A percentile compares a stretch with the other conserved stretches of the same genome.
These are phyloP conservation scores for Penicillium digitatum DNA, from an alignment of 2,329 filamentous ascomycete genomes.

Conservation along the genomic window DNA sequence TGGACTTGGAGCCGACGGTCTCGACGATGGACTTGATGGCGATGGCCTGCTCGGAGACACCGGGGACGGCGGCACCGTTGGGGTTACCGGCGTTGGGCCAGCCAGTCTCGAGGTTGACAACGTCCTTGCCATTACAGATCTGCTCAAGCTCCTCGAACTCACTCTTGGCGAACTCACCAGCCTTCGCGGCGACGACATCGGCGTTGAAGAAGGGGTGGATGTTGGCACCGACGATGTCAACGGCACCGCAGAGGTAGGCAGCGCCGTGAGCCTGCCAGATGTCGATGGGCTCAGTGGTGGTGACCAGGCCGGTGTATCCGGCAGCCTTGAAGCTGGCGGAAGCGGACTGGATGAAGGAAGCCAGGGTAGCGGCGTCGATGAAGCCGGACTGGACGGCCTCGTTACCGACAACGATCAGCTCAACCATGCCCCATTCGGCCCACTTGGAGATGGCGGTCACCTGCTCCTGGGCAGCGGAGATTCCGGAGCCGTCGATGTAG, in stretches of 20 bases:
- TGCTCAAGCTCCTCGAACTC: conserved; percentile 68
- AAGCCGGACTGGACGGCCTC: conserved; percentile 77
- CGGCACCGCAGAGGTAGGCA: conserved; percentile 60
- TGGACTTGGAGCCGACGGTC: conserved; percentile 62
- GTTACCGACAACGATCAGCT: conserved; percentile 83
- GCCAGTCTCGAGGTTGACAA: conserved; percentile 83
- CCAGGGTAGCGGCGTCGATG: conserved; percentile 62
- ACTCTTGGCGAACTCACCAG: conserved; percentile 70
- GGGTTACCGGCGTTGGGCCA: conserved; percentile 70
- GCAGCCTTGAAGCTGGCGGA: conserved; percentile 58
- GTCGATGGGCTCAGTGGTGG: conserved; percentile 81
- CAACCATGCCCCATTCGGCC: conserved; percentile 69
- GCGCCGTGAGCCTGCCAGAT: conserved; percentile 62
- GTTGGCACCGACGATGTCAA: conserved; percentile 81
- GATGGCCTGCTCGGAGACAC: conserved; percentile 60
- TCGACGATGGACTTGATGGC: conserved; percentile 70
- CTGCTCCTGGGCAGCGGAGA: conserved; percentile 66
- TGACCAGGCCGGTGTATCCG: conserved; percentile 71
- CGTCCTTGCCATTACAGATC: conserved; percentile 68
- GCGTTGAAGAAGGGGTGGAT: conserved; percentile 94
- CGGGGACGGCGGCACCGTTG: conserved; percentile 71
- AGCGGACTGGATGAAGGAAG: conserved; percentile 64
- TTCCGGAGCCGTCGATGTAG: conserved; percentile 65
- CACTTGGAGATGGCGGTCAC: conserved; percentile 68
- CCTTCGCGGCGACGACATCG: conserved; percentile 57